Evolutionary conservation across 495 filamentous ascomycete genomes (phyloP), one percentile per base, ranked within the genome.

Genomic region (Penicillium bovifimosum): DNA sequence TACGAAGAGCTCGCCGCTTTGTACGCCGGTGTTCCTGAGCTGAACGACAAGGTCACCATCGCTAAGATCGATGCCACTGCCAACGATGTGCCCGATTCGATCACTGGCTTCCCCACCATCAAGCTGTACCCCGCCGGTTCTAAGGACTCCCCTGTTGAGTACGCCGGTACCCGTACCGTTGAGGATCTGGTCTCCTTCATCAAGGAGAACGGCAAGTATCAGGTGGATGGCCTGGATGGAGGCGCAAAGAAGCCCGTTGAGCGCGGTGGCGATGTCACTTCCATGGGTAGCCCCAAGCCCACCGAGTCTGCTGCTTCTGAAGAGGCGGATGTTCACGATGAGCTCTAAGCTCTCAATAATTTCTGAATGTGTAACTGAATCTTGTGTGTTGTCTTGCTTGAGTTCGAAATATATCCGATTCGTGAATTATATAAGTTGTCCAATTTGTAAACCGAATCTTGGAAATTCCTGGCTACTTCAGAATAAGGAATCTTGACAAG

Each of bases 71-170:
- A 99, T 68, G 93, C 93, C 41, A 99, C 95, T 32, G 76, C 78
- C 76, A 98, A 98, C 76, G 93, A 98, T 67, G 88, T 97, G 24
- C 93, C 95, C 10, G 91, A 96, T 70, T 86, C 96, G 68, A 93
- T 99, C 69, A 83, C 87, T 67, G 93, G 93, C 47, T 99, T 99
- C 88, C 93, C 93, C 27, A 99, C 93, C 67, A 97, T 99, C 82
- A 99, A 96, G 82, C 81, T 99, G 33, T 99, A 83, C 85, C 84
- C 90, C 52, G 93, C 95, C 50, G 91, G 91, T 54, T 76, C 80
- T 67, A 99, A 99, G 82, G 78, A 79, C 59, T 72, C 84, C 55
- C 87, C 93, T 16, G 76, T 96, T 60, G 88, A 87, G 59, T 99
- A 96, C 80, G 76, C 78, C 45, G 93, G 93, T 55, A 81, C 87